Base-by-base conservation (phyloP, 345 rosid genomes). In the Citrus mangshanensis region DNA sequence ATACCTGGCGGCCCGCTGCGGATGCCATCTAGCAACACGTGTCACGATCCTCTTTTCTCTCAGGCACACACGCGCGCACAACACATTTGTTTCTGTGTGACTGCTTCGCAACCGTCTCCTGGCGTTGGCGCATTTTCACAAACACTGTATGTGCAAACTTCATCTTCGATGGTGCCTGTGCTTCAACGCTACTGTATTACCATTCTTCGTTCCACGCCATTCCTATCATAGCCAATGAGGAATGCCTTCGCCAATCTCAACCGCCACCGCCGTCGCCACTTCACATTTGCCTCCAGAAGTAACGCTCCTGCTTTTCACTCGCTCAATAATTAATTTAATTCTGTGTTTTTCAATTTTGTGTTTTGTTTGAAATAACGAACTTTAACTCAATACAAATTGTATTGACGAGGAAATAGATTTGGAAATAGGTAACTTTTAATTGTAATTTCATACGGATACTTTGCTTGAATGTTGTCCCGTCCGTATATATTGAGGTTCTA, bases 241-340 rank as follows among this genome's bases (percentile, higher is more conserved):
- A 88, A 85, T 89, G 92, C 77, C 70, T 74, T 85, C 75, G 80
- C 80, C 58, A 76, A 71, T 77, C 89, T 92, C 88, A 76, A 84
- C 78, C 88, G 87, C 75, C 90, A 80, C 70, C 91, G 93, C 70
- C 90, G 77, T 61, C 92, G 93, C 68, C 92, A 80, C 67, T n/a
- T 74, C 68, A 77, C 86, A 10, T 68, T 81, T 51, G 72, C 89
- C 78, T 83, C 84, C 49, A 77, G 74, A 76, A 58, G 93, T 89
- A 79, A 27, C 49, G 3, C 54, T 79, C 40, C 49, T 70, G 18
- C 32, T 46, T 38, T 54, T 64, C 19, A 19, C 67, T 73, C 59
- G 58, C 35, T 21, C 54, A 24, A 40, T 37, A 1, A 27, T n/a
- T 6, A 24, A 16, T 19, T 28, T 72, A 25, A 16, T 10, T 28